Evolutionary conservation across 116 monocot species (phyloP), one percentile per base, ranked within the genome.

Genomic region (Cymodocea nodosa): DNA sequence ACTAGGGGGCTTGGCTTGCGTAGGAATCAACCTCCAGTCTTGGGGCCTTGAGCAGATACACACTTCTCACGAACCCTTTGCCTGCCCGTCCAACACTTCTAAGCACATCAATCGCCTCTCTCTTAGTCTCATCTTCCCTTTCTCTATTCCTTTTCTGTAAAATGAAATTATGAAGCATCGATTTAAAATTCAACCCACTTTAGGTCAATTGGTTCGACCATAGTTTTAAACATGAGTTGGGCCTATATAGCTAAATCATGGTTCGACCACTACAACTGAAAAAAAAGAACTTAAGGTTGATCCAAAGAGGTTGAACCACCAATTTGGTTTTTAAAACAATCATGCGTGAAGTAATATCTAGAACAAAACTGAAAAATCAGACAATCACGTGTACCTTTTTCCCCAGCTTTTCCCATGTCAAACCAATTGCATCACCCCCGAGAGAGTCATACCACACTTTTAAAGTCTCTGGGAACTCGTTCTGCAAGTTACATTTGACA

Each of bases 371-470:
- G 30, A 15, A 15, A 22, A 9, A 20, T 19, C 50, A 44, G 10
- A 52, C 17, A 17, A 52, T 15, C 36, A 59, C 44, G 11, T 44
- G 44, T 71, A 88, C 92, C 88, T 83, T 92, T 2, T 68, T 69
- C 40, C 59, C 69, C 23, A 73, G 78, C 68, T 73, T 88, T 70
- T 78, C 73, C 97, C 97, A 98, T 20, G 84, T 98, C 73, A 98
- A 72, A 51, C 97, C 97, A 64, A 98, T 72, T 23, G 80, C 82
- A 64, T 91, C 97, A 40, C 87, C 85, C 63, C 97, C 97, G 62
- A 82, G 68, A 52, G 83, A 81, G 76, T 91, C 92, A 81, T 91
- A 89, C 97, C 97, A 98, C 34, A 88, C 57, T 58, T 75, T 76
- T 40, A 91, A 82, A 0, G 65, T 82, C 50, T 80, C 72, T 53